These are phyloP conservation scores for Clitocybe nebularis DNA, from an alignment of 1,284 basidiomycete species.

Conservation along the genomic window DNA sequence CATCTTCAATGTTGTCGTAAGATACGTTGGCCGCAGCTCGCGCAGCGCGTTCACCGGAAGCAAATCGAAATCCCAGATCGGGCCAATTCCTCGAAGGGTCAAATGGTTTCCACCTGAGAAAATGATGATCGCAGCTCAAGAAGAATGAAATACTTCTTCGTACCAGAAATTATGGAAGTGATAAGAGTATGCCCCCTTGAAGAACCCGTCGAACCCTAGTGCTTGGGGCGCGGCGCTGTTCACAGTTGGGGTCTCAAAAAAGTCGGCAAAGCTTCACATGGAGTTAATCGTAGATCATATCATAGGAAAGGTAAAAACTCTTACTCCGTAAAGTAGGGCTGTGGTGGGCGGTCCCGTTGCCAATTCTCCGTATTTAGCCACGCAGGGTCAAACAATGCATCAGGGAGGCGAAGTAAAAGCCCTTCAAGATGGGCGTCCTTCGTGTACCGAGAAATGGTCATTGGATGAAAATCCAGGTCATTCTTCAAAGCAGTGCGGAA, in stretches of 20 bases:
- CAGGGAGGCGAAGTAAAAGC: constrained; percentile 73
- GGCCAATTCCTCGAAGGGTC: constrained; percentile 88
- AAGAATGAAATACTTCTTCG: constrained; percentile 18
- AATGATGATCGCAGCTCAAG: constrained; percentile 6
- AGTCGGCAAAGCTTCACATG: constrained; percentile 60
- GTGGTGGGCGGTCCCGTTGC: constrained; percentile 78
- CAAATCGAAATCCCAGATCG: constrained; percentile 80
- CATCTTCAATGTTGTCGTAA: constrained; percentile 29
- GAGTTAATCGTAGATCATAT: not conserved
- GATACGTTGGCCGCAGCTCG: constrained; percentile 25
- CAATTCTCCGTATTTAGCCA: constrained; percentile 84
- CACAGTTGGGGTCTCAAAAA: constrained; percentile 74
- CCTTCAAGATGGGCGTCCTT: constrained; percentile 75
- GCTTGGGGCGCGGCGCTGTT: constrained; percentile 71
- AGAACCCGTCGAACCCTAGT: constrained; percentile 82
- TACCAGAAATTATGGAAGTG: constrained; percentile 86
- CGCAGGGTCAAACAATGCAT: constrained; percentile 84
- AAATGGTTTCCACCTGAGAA: constrained; percentile 86
- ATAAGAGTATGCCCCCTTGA: constrained; percentile 82
- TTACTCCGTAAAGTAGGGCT: constrained; percentile 79
- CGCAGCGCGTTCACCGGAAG: constrained; percentile 63
- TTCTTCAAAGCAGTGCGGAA: constrained; percentile 86
- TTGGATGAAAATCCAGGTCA: constrained; percentile 83
- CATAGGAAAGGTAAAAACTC: constrained; percentile 22
- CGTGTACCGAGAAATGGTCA: constrained; percentile 77